These are phyloP conservation scores for Chaetothyriales sp. DNA, from an alignment of 2,329 filamentous ascomycete genomes.

Conservation along the genomic window DNA sequence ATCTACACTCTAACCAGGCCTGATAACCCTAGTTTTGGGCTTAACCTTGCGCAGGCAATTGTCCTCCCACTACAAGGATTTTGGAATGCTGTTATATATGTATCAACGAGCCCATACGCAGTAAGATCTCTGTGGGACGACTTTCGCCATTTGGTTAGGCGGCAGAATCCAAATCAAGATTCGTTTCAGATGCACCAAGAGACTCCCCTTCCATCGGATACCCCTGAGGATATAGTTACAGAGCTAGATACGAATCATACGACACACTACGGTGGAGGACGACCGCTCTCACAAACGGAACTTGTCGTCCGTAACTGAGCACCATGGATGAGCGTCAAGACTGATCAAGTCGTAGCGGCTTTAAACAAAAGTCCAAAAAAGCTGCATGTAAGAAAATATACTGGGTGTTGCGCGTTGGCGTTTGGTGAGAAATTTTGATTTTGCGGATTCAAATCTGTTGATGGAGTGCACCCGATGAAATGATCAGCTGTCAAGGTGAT, in stretches of 20 bases:
- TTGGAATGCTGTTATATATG: slow-evolving; percentile 72
- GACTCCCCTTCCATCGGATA: too few species aligned
- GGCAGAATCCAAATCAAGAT: not conserved
- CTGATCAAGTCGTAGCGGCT: not conserved
- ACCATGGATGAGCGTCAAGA: not conserved
- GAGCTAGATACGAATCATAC: not conserved
- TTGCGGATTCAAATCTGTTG: too few species aligned
- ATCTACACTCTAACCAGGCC: slow-evolving; percentile 56
- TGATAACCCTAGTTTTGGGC: slow-evolving; percentile 38
- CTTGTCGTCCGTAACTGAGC: not conserved
- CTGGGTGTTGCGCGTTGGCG: too few species aligned
- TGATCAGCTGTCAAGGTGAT: too few species aligned
- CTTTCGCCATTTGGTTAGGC: not conserved
- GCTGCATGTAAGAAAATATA: too few species aligned
- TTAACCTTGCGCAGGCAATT: slow-evolving; percentile 58
- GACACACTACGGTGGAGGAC: not conserved
- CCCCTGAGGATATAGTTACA: too few species aligned
- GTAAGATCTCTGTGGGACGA: slow-evolving; percentile 32
- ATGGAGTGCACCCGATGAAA: too few species aligned
- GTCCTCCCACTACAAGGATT: slow-evolving; percentile 72
- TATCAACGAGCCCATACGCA: slow-evolving; percentile 53
- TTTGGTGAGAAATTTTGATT: too few species aligned
- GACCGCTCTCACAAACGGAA: not conserved
- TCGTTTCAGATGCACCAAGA: too few species aligned
- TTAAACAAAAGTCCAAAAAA: too few species aligned